Conservation (phyloP, 768 basidiomycete genomes). For the Amyloporia xantha region DNA sequence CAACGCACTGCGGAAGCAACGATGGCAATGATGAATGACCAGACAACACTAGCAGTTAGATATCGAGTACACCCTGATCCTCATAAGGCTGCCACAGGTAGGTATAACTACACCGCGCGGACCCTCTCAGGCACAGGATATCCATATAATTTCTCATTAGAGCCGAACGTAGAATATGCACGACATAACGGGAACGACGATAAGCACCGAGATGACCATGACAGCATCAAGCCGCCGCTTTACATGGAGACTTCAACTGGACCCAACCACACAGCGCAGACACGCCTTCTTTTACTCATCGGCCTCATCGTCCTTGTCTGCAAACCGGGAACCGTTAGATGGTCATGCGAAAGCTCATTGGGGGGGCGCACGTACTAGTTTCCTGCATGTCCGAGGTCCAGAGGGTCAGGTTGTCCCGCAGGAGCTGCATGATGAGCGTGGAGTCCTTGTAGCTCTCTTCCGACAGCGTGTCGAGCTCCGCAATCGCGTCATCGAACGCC, state of each 20-base stretch:
- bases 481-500: conserved; percentile 96
- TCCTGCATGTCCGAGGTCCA: conserved; percentile 99
- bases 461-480: conserved; percentile 94
- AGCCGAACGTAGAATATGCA: not conserved
- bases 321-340: not conserved
- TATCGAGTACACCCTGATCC: too few species aligned
- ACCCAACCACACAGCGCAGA: not conserved
- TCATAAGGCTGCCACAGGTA: too few species aligned
- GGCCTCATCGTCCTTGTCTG: not conserved
- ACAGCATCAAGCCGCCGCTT: not conserved
- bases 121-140: too few species aligned
- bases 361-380: conserved; percentile 63
- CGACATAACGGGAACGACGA: not conserved
- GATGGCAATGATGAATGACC: too few species aligned
- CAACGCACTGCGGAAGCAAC: too few species aligned
- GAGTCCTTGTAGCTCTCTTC: conserved; percentile 99
- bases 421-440: conserved; percentile 90
- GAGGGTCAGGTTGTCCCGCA: conserved; percentile 92
- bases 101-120: too few species aligned
- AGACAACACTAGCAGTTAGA: too few species aligned
- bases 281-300: not conserved
- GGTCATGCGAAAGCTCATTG: not conserved
- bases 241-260: too few species aligned
- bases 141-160: not conserved
- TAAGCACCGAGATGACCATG: not conserved